Conservation (phyloP, 179 eudicot genomes). For the Beta corolliflora region DNA sequence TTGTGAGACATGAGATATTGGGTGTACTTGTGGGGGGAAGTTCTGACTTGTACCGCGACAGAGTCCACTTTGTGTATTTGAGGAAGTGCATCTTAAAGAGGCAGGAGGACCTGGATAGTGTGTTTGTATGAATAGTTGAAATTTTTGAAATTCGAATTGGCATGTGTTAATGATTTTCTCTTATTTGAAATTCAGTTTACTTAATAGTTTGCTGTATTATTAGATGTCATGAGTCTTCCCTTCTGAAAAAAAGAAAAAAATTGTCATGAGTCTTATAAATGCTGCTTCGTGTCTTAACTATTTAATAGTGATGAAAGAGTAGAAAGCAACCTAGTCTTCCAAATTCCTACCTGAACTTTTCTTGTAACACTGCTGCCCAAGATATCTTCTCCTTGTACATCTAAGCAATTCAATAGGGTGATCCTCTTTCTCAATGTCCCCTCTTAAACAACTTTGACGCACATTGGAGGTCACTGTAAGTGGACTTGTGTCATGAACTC, state of each 20-base stretch:
- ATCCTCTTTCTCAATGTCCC: background rate
- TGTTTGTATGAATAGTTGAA: background rate
- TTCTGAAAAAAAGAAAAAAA: too few species aligned
- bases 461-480: background rate
- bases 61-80: too few species aligned
- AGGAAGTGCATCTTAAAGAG: constrained; percentile 4
- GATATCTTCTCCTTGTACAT: background rate
- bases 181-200: background rate
- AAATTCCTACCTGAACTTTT: background rate
- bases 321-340: background rate
- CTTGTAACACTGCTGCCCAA: background rate
- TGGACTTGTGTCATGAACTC: background rate
- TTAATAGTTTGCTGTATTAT: background rate
- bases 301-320: background rate
- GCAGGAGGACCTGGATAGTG: background rate
- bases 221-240: background rate
- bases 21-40: background rate
- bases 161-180: background rate
- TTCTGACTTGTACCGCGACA: background rate
- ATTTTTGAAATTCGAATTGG: background rate
- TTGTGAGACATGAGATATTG: too few species aligned
- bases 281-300: background rate
- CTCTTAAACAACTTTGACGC: background rate
- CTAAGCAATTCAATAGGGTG: background rate
- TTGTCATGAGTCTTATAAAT: background rate